phyloP scores from a whole-genome alignment of 1,284 basidiomycete species.

The Pseudozyma hubeiensis region DNA sequence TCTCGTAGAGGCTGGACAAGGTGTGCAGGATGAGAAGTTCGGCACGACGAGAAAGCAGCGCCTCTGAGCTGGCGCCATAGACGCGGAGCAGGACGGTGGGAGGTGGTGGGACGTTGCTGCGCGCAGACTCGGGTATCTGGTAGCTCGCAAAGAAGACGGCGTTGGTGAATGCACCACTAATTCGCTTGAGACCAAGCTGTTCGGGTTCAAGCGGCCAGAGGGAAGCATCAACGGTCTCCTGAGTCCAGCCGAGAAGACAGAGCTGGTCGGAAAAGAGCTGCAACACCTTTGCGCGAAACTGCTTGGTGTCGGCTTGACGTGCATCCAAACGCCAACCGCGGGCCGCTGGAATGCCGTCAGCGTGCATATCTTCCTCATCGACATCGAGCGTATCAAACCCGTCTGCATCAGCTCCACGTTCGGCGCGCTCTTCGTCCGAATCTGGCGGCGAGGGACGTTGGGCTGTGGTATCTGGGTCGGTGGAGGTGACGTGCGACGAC shows the following conservation, averaged over 20 bases:
- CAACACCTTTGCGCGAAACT: conserved; percentile 56
- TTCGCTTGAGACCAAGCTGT: conserved; percentile 54
- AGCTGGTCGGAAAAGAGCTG: conserved; percentile 58
- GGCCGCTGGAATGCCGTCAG: conserved; percentile 65
- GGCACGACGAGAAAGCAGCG: conserved; percentile 60
- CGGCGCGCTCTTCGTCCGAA: conserved; percentile 22
- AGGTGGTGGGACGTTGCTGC: conserved; percentile 11
- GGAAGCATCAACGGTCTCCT: conserved; percentile 39
- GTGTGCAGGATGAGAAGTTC: conserved; percentile 67
- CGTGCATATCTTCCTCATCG: conserved; percentile 68
- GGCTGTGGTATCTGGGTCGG: not conserved
- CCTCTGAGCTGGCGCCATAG: conserved; percentile 64
- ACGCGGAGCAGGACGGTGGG: conserved; percentile 65
- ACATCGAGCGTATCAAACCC: conserved; percentile 59
- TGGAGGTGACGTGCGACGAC: conserved; percentile 5
- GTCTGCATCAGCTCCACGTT: conserved; percentile 39
- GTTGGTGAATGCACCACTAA: conserved; percentile 65
- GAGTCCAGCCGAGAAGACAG: conserved; percentile 55
- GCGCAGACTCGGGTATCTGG: conserved; percentile 8
- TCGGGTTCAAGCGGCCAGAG: conserved; percentile 50
- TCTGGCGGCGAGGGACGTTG: conserved; percentile 18
- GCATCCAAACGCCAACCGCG: conserved; percentile 61
- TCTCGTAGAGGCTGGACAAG: conserved; percentile 66
- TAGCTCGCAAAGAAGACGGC: conserved; percentile 68
- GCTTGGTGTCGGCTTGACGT: conserved; percentile 47